These are phyloP conservation scores for Marasmius oreades DNA, from an alignment of 1,284 basidiomycete genomes.

Conservation along the genomic window DNA sequence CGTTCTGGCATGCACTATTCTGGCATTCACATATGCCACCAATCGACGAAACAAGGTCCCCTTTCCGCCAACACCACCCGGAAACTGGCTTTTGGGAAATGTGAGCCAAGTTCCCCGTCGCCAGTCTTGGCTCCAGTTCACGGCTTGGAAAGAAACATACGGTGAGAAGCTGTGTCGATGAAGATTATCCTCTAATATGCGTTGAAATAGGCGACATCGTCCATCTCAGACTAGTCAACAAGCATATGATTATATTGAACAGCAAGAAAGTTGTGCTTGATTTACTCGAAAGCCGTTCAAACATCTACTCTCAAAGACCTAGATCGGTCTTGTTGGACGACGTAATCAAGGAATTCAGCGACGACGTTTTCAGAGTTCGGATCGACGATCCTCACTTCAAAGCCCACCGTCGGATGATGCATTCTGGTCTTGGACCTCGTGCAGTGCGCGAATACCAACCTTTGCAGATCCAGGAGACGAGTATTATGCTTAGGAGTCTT, in stretches of 20 bases:
- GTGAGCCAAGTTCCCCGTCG: background rate
- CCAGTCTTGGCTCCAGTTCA: background rate
- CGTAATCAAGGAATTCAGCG: background rate
- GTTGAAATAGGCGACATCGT: constrained; percentile 20
- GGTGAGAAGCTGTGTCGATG: background rate
- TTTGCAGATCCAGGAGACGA: constrained; percentile 25
- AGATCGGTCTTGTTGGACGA: constrained; percentile 17
- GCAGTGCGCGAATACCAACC: constrained; percentile 27
- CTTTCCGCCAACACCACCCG: background rate
- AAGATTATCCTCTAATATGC: background rate
- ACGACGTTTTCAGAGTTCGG: background rate
- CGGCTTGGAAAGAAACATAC: background rate
- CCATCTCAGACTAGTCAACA: constrained; percentile 21
- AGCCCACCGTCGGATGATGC: constrained; percentile 21
- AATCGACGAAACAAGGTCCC: background rate
- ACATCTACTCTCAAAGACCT: constrained; percentile 31
- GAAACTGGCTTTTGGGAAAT: background rate
- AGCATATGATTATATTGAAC: constrained; percentile 30
- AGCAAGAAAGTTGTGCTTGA: constrained; percentile 26
- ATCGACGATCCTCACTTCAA: background rate
- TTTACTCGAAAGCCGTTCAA: constrained; percentile 29
- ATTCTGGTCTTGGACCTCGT: constrained; percentile 31
- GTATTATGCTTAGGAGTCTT: background rate
- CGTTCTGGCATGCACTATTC: background rate
- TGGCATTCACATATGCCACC: background rate